A percentile compares a stretch with the other conserved stretches of the same genome.
Conservation (phyloP, 2,329 filamentous ascomycete species). For the Rhynchosporium graminicola region DNA sequence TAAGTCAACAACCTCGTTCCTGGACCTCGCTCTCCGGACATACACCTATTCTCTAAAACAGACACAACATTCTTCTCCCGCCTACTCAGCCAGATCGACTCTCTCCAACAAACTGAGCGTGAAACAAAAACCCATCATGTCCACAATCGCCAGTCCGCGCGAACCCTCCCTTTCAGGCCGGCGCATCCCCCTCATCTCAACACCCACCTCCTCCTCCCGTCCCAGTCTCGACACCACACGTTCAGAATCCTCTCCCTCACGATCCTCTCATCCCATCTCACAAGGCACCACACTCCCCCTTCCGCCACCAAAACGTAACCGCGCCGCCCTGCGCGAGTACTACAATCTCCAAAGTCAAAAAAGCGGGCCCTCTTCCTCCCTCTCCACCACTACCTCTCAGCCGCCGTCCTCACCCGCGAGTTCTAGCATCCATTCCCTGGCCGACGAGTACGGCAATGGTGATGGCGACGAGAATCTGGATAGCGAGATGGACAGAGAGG, state of each 20-base stretch:
- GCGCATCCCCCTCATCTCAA: constrained; percentile 57
- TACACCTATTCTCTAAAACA: background rate
- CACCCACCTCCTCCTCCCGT: constrained; percentile 73
- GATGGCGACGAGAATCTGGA: constrained; percentile 32
- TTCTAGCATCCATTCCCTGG: constrained; percentile 28
- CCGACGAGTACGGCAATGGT: constrained; percentile 45
- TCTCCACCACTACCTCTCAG: background rate
- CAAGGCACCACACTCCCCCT: constrained; percentile 26
- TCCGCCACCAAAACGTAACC: constrained; percentile 53
- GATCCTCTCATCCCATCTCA: constrained; percentile 28
- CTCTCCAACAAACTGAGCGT: background rate
- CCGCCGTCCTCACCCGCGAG: constrained; percentile 27
- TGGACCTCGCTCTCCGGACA: too few species aligned
- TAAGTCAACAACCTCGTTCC: too few species aligned
- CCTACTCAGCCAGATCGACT: too few species aligned
- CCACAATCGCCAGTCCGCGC: constrained; percentile 64
- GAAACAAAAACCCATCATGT: constrained; percentile 48
- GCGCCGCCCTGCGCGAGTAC: constrained; percentile 87
- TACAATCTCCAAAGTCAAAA: constrained; percentile 74
- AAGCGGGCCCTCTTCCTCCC: constrained; percentile 14
- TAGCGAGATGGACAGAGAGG: constrained; percentile 71
- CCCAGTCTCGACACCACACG: constrained; percentile 69
- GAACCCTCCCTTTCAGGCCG: constrained; percentile 59
- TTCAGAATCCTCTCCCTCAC: constrained; percentile 59
- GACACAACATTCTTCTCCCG: background rate